Evolutionary conservation across 2,329 filamentous ascomycete species (phyloP).

Genomic region (Hortaea werneckii): DNA sequence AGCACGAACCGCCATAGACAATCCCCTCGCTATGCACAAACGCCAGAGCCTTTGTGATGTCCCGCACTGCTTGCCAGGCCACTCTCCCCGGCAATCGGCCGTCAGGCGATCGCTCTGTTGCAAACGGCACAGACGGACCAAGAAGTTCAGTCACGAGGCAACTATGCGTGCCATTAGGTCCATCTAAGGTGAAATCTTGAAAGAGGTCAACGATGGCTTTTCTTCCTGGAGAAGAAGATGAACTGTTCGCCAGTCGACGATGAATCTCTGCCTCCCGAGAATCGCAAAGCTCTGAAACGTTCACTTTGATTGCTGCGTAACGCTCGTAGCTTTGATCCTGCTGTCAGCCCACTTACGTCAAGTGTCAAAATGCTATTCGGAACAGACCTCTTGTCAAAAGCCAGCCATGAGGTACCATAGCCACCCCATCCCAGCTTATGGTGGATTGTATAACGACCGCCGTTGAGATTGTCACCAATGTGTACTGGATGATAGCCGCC

Average conservation of each 20-base stretch:
- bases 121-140: background rate
- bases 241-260: background rate
- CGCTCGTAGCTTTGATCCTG: background rate
- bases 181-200: background rate
- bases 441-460: background rate
- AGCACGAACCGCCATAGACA: background rate
- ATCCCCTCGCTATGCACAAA: background rate
- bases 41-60: background rate
- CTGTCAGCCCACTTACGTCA: too few relatives aligned
- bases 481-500: constrained; percentile 1
- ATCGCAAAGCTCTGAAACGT: background rate
- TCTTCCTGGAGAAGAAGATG: too few relatives aligned
- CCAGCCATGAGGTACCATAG: background rate
- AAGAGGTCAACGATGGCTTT: too few relatives aligned
- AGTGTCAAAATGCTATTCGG: too few relatives aligned
- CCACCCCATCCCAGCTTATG: background rate
- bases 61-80: background rate
- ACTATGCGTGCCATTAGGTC: background rate
- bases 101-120: background rate
- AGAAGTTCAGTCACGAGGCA: background rate
- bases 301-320: background rate
- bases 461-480: background rate
- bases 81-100: background rate
- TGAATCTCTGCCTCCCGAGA: background rate
- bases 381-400: background rate